These are phyloP conservation scores for Isochrysis galbana DNA, from an alignment of 78 protist genomes.

Conservation along the genomic window DNA sequence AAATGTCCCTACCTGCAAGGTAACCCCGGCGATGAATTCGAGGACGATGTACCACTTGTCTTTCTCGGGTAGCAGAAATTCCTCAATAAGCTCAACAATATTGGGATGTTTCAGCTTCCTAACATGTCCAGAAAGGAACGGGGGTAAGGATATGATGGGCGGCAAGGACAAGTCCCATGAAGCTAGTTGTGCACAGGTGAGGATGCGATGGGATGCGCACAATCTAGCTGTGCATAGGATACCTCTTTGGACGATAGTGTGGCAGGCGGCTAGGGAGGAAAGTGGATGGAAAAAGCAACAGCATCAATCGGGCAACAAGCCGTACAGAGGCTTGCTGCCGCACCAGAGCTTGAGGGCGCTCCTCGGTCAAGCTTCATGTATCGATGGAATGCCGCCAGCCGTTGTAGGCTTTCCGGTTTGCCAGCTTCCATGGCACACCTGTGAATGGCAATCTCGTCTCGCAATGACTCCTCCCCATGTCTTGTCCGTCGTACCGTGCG, in stretches of 20 bases:
- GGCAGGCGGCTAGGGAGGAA: neutral
- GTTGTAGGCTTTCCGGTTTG: neutral
- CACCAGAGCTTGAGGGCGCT: neutral
- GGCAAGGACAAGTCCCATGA: neutral
- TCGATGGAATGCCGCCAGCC: neutral
- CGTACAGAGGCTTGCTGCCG: neutral
- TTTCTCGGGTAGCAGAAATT: constrained; percentile 52
- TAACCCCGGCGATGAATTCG: constrained; percentile 68
- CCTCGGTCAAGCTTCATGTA: neutral
- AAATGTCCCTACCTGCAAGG: no score
- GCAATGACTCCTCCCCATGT: constrained; percentile 61
- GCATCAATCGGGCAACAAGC: neutral
- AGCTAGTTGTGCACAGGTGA: neutral
- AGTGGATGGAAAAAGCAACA: neutral
- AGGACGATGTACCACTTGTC: constrained; percentile 66
- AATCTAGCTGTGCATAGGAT: neutral
- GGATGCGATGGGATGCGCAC: neutral
- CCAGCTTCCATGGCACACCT: neutral
- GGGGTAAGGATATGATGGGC: neutral
- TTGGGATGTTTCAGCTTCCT: constrained; percentile 28
- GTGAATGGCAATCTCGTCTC: constrained; percentile 58
- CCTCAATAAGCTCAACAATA: constrained; percentile 60
- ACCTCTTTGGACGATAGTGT: neutral
- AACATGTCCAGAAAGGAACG: neutral
- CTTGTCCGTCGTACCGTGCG: constrained; percentile 54